Conservation (phyloP, 352 stramenopile genomes). For the Thalassiosira exigua region DNA sequence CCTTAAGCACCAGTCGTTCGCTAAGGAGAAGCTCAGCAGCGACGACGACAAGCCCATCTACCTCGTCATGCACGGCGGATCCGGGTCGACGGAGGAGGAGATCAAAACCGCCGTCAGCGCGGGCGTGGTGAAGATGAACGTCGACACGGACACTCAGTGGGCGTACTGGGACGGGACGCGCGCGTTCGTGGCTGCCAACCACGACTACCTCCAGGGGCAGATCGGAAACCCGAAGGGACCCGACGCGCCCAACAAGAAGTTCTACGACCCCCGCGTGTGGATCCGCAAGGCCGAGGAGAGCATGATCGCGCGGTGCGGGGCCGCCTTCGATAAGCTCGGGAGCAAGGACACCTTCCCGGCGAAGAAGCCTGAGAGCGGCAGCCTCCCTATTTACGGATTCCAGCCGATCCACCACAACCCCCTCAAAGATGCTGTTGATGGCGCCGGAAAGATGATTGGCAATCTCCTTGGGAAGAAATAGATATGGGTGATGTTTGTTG, state of each 20-base stretch:
- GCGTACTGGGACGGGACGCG: conserved; percentile 97
- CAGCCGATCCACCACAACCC: conserved; percentile 39
- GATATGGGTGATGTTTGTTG: too few species aligned
- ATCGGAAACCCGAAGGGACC: conserved; percentile 97
- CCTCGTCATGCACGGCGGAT: conserved; percentile 99
- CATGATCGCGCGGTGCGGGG: conserved; percentile 77
- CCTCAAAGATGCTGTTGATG: conserved; percentile 28
- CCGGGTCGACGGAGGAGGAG: conserved; percentile 94
- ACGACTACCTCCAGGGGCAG: conserved; percentile 96
- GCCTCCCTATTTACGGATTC: conserved; percentile 55
- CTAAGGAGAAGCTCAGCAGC: conserved; percentile 86
- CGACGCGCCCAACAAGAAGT: conserved; percentile 99
- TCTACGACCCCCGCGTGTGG: conserved; percentile 95
- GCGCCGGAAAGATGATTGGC: conserved; percentile 18
- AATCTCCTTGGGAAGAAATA: conserved; percentile 22
- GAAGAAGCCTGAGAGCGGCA: conserved; percentile 58
- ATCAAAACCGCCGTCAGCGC: conserved; percentile 96
- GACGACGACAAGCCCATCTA: conserved; percentile 91
- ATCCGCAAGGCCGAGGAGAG: conserved; percentile 21
- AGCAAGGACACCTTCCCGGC: conserved; percentile 56
- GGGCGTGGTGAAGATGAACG: conserved; percentile 99
- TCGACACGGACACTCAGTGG: conserved; percentile 99
- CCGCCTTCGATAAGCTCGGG: conserved; percentile 90
- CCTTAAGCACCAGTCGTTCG: conserved; percentile 94
- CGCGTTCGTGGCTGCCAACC: conserved; percentile 96